Evolutionary conservation across 768 basidiomycete genomes (phyloP).

Genomic region (Termitomyces sp.): DNA sequence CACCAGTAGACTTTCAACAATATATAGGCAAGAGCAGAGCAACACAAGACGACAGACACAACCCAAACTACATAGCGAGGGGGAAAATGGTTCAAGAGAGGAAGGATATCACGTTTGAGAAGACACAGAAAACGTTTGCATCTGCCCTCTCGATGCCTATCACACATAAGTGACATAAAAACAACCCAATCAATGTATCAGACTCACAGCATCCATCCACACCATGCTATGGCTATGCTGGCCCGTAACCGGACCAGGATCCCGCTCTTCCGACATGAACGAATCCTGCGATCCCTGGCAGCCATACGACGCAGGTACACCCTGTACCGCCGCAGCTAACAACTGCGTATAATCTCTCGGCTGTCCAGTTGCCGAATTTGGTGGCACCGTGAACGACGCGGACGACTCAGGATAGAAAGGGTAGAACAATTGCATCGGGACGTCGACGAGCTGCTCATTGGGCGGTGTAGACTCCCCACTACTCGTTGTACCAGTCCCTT

Average conservation of each 20-base stretch:
- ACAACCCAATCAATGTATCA: background rate
- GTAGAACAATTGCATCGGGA: slow-evolving; percentile 69
- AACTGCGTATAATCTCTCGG: slow-evolving; percentile 46
- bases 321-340: slow-evolving; percentile 53
- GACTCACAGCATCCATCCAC: slow-evolving; percentile 42
- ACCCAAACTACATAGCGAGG: background rate
- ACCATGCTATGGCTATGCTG: slow-evolving; percentile 25
- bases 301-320: slow-evolving; percentile 48
- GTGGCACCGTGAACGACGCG: slow-evolving; percentile 14
- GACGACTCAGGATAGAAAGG: slow-evolving; percentile 63
- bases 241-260: slow-evolving; percentile 24
- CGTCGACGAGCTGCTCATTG: slow-evolving; percentile 51
- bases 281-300: slow-evolving; percentile 54
- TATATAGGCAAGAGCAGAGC: background rate
- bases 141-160: slow-evolving; percentile 11
- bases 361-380: slow-evolving; percentile 7
- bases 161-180: background rate
- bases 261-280: slow-evolving; percentile 68
- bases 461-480: slow-evolving; percentile 33
- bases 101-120: slow-evolving; percentile 5
- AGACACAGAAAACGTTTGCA: slow-evolving; percentile 11
- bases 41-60: background rate
- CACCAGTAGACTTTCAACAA: background rate
- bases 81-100: background rate
- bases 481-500: slow-evolving; percentile 17